Evolutionary conservation across 2,329 filamentous ascomycete genomes (phyloP).

Genomic region (Alternaria novae-zelandiae): DNA sequence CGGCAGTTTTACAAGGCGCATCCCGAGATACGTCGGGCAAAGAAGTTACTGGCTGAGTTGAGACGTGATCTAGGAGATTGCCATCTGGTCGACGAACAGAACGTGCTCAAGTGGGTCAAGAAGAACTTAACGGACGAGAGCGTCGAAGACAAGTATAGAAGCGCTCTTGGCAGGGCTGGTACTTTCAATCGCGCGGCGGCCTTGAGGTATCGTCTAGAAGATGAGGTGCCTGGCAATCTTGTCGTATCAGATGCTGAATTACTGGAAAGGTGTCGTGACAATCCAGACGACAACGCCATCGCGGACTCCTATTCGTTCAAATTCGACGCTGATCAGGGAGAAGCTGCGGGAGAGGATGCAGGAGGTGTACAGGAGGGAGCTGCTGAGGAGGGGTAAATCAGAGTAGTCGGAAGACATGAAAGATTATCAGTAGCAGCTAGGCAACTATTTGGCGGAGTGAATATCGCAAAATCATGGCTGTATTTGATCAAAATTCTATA

Average conservation of each 20-base stretch:
- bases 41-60: not conserved
- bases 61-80: not conserved
- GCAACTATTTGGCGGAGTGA: not conserved
- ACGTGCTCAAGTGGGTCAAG: not conserved
- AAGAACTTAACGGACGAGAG: not conserved
- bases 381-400: not conserved
- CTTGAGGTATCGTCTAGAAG: not conserved
- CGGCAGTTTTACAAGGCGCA: not conserved
- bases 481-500: not conserved
- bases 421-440: not conserved
- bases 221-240: not conserved
- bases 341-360: too few relatives aligned
- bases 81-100: not conserved
- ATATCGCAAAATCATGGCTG: not conserved
- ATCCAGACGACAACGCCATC: not conserved
- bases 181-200: not conserved
- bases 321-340: not conserved
- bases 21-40: not conserved
- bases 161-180: too few relatives aligned
- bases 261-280: not conserved
- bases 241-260: not conserved
- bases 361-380: not conserved
- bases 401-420: not conserved
- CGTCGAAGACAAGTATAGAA: not conserved
- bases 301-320: not conserved